phyloP scores from a whole-genome alignment of 139 green algal species.

The Chlorella ohadii region DNA sequence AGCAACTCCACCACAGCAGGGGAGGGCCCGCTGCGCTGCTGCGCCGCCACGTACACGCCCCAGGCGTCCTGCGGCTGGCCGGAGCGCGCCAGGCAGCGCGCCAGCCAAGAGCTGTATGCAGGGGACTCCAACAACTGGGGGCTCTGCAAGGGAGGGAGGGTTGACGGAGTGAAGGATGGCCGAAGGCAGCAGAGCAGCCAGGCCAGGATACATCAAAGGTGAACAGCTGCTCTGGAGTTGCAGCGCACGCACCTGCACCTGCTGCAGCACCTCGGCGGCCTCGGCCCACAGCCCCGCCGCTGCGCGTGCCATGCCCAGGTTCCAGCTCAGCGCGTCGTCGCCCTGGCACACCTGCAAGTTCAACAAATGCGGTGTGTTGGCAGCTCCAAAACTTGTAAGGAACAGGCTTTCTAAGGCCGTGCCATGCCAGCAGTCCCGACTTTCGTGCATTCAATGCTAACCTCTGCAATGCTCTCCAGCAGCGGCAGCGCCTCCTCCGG shows the following conservation, averaged over 20 bases:
- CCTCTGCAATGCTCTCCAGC: conserved; percentile 57
- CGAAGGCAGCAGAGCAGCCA: no score
- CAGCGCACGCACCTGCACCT: neutral
- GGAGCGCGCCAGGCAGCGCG: conserved; percentile 72
- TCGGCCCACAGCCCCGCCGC: conserved; percentile 75
- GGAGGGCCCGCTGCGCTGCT: neutral
- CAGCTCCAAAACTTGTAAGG: no score
- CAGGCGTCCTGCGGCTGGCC: conserved; percentile 69
- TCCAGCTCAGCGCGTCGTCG: conserved; percentile 91
- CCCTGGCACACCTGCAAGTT: conserved; percentile 46
- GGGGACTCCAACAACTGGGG: conserved; percentile 73
- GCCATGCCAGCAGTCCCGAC: no score
- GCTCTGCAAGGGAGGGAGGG: conserved; percentile 52
- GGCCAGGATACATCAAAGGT: neutral
- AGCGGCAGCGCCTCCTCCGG: conserved; percentile 72
- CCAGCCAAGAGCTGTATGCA: conserved; percentile 71
- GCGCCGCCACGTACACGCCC: conserved; percentile 74
- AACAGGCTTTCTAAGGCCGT: no score
- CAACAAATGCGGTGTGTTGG: no score
- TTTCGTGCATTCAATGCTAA: no score
- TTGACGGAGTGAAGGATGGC: neutral
- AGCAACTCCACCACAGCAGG: conserved; percentile 69
- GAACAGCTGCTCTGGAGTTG: no score
- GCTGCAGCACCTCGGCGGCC: conserved; percentile 73
- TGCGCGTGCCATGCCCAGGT: conserved; percentile 79